Base-by-base conservation (phyloP, 164 flowering plant species). In the Tetrastigma voinierianum region DNA sequence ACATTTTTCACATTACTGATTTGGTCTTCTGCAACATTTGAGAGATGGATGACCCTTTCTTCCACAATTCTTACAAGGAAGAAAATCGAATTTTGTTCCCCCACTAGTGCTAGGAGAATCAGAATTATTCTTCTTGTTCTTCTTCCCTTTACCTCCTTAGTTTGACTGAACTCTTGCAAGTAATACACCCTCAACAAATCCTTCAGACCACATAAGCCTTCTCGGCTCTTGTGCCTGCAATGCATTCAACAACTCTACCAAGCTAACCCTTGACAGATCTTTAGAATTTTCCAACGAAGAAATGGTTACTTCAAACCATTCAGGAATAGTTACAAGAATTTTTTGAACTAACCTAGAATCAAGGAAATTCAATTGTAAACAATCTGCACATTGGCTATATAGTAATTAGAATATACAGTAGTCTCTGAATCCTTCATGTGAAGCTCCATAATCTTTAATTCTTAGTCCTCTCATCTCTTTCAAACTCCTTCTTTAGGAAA, bases 191-290 rank as follows among this genome's bases (percentile, higher is more conserved):
- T 54, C 48, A 1, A 65, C 49, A 43, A 10, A 16, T 2, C 14
- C n/a, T 45, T 59, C 71, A 13, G 18, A 8, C 45, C 71, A 49
- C 58, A 67, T 59, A 4, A 49, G 1, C 8, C 71, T 59, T 47
- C 59, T 68, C 46, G 61, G 66, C 46, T 68, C 59, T 15, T 68
- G 60, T 2, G 66, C 65, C n/a, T n/a, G n/a, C n/a, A n/a, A n/a
- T n/a, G n/a, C n/a, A n/a, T n/a, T n/a, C n/a, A n/a, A n/a, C n/a
- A 2, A 13, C 47, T 18, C 45, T 15, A 19, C n/a, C 32, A 52
- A 51, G 9, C 2, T 59, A 15, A 59, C 51, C 10, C 10, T 25
- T 14, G 56, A 59, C 40, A 58, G 43, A n/a, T 51, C 65, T 20
- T 59, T 14, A 44, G 32, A 15, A 17, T 56, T 67, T 9, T 46